Evolutionary conservation across 805 yeast genomes (phyloP).

Genomic region (Millerago galiae): DNA sequence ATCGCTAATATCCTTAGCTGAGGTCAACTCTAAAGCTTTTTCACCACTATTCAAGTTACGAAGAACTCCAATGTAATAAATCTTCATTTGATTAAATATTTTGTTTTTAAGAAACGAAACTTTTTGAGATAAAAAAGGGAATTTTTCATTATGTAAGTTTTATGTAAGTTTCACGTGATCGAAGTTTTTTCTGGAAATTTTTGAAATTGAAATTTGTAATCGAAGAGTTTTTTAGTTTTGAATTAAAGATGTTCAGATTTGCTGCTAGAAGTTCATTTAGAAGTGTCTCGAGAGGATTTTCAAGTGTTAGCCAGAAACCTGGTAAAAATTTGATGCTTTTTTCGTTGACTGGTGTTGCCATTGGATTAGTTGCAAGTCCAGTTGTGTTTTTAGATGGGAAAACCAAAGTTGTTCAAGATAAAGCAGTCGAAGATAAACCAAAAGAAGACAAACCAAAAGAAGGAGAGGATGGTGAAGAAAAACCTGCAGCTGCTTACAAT

Average conservation of each 20-base stretch:
- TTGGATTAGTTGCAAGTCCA: conserved; percentile 1
- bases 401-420: background rate
- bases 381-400: background rate
- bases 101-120: background rate
- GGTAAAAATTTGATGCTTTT: background rate
- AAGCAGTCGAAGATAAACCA: background rate
- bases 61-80: conserved; percentile 83
- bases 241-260: no score
- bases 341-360: background rate
- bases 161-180: no score
- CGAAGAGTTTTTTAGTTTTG: no score
- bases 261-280: no score
- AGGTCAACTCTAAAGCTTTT: conserved; percentile 67
- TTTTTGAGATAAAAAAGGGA: no score
- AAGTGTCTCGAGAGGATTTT: no score
- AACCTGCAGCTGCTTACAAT: conserved; percentile 67
- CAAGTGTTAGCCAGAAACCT: no score
- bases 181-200: no score
- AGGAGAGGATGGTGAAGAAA: background rate
- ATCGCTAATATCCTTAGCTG: conserved; percentile 76
- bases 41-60: conserved; percentile 47
- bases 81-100: conserved; percentile 52
- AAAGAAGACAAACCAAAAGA: background rate
- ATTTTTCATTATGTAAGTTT: no score
- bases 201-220: no score